Evolutionary conservation across 1,284 basidiomycete species (phyloP).

Genomic region (Melampsora larici-populina): DNA sequence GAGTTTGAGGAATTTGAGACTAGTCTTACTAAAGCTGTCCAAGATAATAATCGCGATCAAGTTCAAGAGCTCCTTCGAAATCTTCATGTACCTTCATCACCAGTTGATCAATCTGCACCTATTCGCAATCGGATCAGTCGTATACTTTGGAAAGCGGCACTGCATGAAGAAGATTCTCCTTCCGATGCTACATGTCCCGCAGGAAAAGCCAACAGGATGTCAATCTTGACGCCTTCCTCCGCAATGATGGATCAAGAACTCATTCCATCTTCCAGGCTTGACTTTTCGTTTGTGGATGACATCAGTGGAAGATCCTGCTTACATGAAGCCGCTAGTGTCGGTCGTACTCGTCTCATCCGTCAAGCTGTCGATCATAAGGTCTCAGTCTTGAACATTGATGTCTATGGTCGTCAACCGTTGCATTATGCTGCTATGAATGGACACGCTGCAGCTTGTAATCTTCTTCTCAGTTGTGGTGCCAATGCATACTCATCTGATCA

Average conservation of each 20-base stretch:
- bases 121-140: constrained; percentile 64
- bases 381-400: constrained; percentile 67
- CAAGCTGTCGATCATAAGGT: constrained; percentile 75
- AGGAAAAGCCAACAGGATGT: constrained; percentile 1
- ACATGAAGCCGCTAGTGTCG: constrained; percentile 88
- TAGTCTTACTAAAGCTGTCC: constrained; percentile 36
- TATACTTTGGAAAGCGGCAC: constrained; percentile 84
- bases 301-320: constrained; percentile 93
- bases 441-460: constrained; percentile 70
- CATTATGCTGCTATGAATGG: constrained; percentile 97
- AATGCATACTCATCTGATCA: constrained; percentile 72
- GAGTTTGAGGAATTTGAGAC: constrained; percentile 38
- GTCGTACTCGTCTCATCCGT: constrained; percentile 72
- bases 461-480: constrained; percentile 68
- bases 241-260: constrained; percentile 34
- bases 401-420: constrained; percentile 86
- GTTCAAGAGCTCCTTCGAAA: constrained; percentile 19
- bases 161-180: constrained; percentile 57
- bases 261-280: constrained; percentile 68
- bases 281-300: constrained; percentile 89
- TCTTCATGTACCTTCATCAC: constrained; percentile 25
- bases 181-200: neutral
- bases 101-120: constrained; percentile 15
- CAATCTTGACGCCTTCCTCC: constrained; percentile 27
- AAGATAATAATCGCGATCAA: constrained; percentile 27